A percentile compares a stretch with the other conserved stretches of the same genome.
phyloP scores from a whole-genome alignment of 2,329 filamentous ascomycete species.

The Fusarium sp. region DNA sequence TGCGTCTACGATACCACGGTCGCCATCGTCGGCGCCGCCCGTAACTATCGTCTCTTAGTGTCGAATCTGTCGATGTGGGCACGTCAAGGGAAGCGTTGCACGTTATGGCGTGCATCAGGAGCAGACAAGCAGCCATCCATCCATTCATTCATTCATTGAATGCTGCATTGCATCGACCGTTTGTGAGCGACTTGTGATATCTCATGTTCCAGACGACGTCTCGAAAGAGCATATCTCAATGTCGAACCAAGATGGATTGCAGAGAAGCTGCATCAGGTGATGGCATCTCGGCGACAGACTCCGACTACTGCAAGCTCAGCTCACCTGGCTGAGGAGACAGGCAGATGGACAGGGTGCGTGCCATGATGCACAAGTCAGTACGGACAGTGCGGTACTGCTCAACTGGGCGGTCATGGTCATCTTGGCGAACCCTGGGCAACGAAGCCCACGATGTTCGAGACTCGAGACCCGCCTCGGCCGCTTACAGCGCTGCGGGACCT shows the following conservation, averaged over 20 bases:
- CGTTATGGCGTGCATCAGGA: conserved; percentile 5
- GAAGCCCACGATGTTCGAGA: conserved; percentile 36
- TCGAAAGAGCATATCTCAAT: neutral
- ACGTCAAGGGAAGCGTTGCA: conserved; percentile 17
- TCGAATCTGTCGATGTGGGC: conserved; percentile 24
- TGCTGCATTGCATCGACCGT: conserved; percentile 12
- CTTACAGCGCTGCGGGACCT: conserved; percentile 21
- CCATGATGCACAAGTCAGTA: conserved; percentile 25
- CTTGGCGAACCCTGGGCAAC: conserved; percentile 35
- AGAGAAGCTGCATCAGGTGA: conserved; percentile 19
- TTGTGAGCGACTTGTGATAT: neutral
- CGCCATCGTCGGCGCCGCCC: conserved; percentile 29
- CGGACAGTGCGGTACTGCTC: conserved; percentile 18
- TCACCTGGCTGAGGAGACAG: neutral
- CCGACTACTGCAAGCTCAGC: neutral
- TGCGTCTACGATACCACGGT: conserved; percentile 29
- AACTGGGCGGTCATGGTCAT: conserved; percentile 7
- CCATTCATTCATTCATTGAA: conserved; percentile 14
- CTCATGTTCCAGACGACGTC: neutral
- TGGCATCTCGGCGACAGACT: conserved; percentile 2
- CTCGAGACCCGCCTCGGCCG: conserved; percentile 35
- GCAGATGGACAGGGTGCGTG: neutral
- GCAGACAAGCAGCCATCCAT: neutral
- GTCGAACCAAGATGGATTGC: conserved; percentile 6
- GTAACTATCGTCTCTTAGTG: conserved; percentile 25